Base-by-base conservation (phyloP, 2,329 filamentous ascomycete species). In the Scytalidium lignicola region DNA sequence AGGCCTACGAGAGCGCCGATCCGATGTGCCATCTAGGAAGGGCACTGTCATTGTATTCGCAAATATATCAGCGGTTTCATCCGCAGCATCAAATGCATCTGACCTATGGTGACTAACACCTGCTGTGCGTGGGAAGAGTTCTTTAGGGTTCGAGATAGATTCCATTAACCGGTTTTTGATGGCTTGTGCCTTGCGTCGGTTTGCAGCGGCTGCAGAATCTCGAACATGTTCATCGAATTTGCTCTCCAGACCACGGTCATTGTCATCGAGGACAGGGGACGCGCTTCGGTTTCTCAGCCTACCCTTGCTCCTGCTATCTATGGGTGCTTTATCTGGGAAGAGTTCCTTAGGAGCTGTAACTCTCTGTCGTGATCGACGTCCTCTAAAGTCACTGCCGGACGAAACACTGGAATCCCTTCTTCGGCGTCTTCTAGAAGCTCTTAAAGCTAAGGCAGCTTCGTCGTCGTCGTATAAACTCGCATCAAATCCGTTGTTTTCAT, bases 401-500 rank as follows among this genome's bases (percentile, higher is more conserved):
- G 62, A 66, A 49, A 51, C 18, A 17, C 44, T 47, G 26, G 62
- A 64, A 39, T 52, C 55, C 41, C 49, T 66, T 18, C 70, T 67
- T 55, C 57, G 51, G 41, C 61, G 58, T 46, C 60, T 57, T 48
- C 63, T 60, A 8, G 49, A 43, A 51, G 57, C 40, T 55, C 58
- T 68, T 15, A 68, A 59, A 17, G 62, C 62, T 26, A 60, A 51
- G 5, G 63, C 61, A 26, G 61, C 55, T 37, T 69, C 69, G 51
- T 80, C 79, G 60, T 95, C 90, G 56, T 93, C 90, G 67, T 95
- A 95, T 74, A 96, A 86, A 60, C 80, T 87, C 29, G 83, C 86
- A 59, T 87, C 82, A 58, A 90, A 92, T 0, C 72, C 68, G 51
- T 74, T 72, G 29, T 78, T 71, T 29, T 76, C 72, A 4, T 80